A percentile compares a stretch with the other conserved stretches of the same genome.
phyloP scores from a whole-genome alignment of 768 basidiomycete species.

The Trametes cingulata region DNA sequence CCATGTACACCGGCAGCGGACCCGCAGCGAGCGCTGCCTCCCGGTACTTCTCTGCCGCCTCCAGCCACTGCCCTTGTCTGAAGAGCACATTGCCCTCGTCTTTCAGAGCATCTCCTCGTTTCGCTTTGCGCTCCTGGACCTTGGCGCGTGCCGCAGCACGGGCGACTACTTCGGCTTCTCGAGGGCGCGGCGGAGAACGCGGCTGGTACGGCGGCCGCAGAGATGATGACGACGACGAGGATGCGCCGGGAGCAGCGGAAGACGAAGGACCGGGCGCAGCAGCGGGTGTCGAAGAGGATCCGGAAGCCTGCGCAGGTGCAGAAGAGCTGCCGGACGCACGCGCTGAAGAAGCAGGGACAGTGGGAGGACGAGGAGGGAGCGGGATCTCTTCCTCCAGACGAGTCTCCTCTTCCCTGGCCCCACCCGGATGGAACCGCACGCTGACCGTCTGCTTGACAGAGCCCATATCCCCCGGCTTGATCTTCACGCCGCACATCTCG shows the following conservation, averaged over 20 bases:
- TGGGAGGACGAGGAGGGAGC: background rate
- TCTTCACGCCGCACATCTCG: conserved; percentile 20
- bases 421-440: background rate
- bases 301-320: background rate
- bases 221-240: too few relatives aligned
- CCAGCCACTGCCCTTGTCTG: conserved; percentile 37
- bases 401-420: background rate
- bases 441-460: background rate
- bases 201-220: too few relatives aligned
- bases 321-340: background rate
- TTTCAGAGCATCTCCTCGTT: conserved; percentile 31
- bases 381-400: background rate
- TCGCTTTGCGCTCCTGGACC: conserved; percentile 24
- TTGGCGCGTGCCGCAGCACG: conserved; percentile 16
- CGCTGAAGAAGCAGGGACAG: too few relatives aligned
- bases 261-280: background rate
- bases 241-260: background rate
- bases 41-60: conserved; percentile 44
- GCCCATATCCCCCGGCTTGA: conserved; percentile 18
- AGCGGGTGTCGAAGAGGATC: too few relatives aligned
- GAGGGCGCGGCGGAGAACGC: background rate
- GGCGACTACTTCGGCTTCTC: conserved; percentile 10
- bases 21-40: conserved; percentile 41
- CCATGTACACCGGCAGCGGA: conserved; percentile 38
- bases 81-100: conserved; percentile 47